These are phyloP conservation scores for Reticulascus tulasneorum DNA, from an alignment of 2,329 filamentous ascomycete genomes.

Conservation along the genomic window DNA sequence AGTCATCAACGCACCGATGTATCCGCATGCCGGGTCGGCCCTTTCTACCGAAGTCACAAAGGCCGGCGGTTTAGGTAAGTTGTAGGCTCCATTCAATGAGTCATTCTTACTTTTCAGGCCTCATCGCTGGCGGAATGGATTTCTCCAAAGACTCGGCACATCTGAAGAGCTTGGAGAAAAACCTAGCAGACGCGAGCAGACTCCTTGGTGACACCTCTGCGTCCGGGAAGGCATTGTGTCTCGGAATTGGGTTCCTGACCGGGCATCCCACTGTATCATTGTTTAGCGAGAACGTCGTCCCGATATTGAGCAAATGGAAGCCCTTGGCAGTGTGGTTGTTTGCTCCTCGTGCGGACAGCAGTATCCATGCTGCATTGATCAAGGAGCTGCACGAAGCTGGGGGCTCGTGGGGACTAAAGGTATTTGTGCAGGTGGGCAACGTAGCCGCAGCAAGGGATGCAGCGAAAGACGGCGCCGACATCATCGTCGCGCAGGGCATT, in stretches of 20 bases:
- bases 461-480: slow-evolving; percentile 47
- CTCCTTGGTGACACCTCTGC: slow-evolving; percentile 25
- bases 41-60: slow-evolving; percentile 33
- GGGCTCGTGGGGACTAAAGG: slow-evolving; percentile 41
- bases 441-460: slow-evolving; percentile 50
- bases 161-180: slow-evolving; percentile 25
- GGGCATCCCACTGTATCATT: slow-evolving; percentile 37
- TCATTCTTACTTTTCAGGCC: slow-evolving; percentile 20
- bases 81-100: not conserved
- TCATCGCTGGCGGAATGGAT: slow-evolving; percentile 27
- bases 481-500: slow-evolving; percentile 57
- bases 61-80: slow-evolving; percentile 32
- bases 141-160: slow-evolving; percentile 24
- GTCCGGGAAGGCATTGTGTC: slow-evolving; percentile 30
- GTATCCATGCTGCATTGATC: slow-evolving; percentile 33
- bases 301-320: slow-evolving; percentile 46
- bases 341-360: slow-evolving; percentile 45
- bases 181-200: slow-evolving; percentile 24
- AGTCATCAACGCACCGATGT: slow-evolving; percentile 32
- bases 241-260: slow-evolving; percentile 62
- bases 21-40: slow-evolving; percentile 24
- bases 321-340: slow-evolving; percentile 66
- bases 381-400: slow-evolving; percentile 24
- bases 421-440: slow-evolving; percentile 61
- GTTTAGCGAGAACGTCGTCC: slow-evolving; percentile 41